Evolutionary conservation across 441 rosid genomes (phyloP).

Genomic region (Breynia disticha): DNA sequence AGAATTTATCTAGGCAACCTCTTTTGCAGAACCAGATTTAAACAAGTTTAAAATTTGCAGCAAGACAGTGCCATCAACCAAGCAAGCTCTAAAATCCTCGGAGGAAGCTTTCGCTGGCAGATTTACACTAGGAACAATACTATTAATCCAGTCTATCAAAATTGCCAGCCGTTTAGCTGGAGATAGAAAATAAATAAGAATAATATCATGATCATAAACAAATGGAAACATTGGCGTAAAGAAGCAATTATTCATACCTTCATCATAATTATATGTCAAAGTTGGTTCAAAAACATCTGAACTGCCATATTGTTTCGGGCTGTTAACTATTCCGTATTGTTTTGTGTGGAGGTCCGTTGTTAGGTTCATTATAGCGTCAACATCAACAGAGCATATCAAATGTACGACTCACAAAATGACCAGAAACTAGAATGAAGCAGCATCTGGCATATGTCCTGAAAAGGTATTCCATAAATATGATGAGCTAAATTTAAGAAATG

Average conservation of each 20-base stretch:
- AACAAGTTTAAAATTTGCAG: slow-evolving; percentile 33
- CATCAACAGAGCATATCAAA: slow-evolving; percentile 16
- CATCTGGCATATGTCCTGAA: slow-evolving; percentile 10
- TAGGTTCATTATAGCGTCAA: slow-evolving; percentile 31
- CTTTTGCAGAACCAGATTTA: slow-evolving; percentile 22
- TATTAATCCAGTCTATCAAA: slow-evolving; percentile 43
- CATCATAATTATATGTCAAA: slow-evolving; percentile 13
- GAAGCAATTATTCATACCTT: slow-evolving; percentile 17
- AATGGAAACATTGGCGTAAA: too few species aligned
- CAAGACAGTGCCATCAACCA: slow-evolving; percentile 36
- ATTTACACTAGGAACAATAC: slow-evolving; percentile 26
- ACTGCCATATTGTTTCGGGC: slow-evolving; percentile 11
- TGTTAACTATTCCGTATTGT: slow-evolving; percentile 13
- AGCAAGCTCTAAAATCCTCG: slow-evolving; percentile 37
- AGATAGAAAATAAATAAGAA: not conserved
- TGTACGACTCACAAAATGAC: slow-evolving; percentile 2
- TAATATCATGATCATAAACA: not conserved
- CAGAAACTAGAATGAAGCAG: not conserved
- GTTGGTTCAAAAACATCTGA: slow-evolving; percentile 20
- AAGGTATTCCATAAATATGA: slow-evolving; percentile 7
- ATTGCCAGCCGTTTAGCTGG: slow-evolving; percentile 33
- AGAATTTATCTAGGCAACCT: slow-evolving; percentile 23
- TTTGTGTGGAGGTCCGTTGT: slow-evolving; percentile 19
- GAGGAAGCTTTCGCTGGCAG: slow-evolving; percentile 32
- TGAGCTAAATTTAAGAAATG: not conserved